phyloP scores from a whole-genome alignment of 2,329 filamentous ascomycete genomes.

The Monosporascus sp. region DNA sequence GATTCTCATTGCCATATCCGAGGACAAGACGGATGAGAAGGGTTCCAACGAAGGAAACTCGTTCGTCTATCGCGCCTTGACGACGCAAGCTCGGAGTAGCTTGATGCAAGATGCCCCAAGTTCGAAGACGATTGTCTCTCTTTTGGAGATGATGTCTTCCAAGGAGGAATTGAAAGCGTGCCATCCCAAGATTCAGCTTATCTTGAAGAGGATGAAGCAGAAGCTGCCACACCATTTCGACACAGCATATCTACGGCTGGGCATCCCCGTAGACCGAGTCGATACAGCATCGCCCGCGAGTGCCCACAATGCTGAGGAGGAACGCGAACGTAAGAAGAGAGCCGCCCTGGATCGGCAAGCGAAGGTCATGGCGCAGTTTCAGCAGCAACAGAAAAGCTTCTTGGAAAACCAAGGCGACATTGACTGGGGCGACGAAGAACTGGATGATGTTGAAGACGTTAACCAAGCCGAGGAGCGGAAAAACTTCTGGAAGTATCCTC shows the following conservation, averaged over 20 bases:
- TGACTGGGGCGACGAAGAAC: slow-evolving; percentile 83
- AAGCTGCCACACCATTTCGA: slow-evolving; percentile 72
- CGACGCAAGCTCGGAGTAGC: slow-evolving; percentile 56
- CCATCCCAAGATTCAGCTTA: slow-evolving; percentile 76
- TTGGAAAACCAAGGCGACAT: slow-evolving; percentile 81
- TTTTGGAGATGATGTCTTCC: slow-evolving; percentile 56
- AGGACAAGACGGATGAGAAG: slow-evolving; percentile 63
- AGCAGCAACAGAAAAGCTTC: slow-evolving; percentile 95
- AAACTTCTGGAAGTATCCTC: slow-evolving; percentile 84
- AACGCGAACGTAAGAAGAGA: slow-evolving; percentile 80
- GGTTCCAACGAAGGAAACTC: slow-evolving; percentile 49
- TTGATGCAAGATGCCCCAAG: slow-evolving; percentile 51
- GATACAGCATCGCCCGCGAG: slow-evolving; percentile 77
- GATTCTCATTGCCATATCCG: slow-evolving; percentile 75
- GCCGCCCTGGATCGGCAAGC: slow-evolving; percentile 86
- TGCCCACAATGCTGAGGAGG: slow-evolving; percentile 59
- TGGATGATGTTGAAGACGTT: slow-evolving; percentile 61
- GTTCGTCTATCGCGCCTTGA: slow-evolving; percentile 68
- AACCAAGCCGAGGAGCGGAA: slow-evolving; percentile 59
- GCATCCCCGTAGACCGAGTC: slow-evolving; percentile 69
- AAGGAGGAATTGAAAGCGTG: slow-evolving; percentile 77
- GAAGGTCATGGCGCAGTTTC: slow-evolving; percentile 95
- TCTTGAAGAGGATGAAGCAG: slow-evolving; percentile 80
- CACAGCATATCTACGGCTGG: slow-evolving; percentile 56
- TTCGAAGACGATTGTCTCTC: slow-evolving; percentile 57